Evolutionary conservation across 257 asterid genomes (phyloP).

Genomic region (Apocynum venetum): DNA sequence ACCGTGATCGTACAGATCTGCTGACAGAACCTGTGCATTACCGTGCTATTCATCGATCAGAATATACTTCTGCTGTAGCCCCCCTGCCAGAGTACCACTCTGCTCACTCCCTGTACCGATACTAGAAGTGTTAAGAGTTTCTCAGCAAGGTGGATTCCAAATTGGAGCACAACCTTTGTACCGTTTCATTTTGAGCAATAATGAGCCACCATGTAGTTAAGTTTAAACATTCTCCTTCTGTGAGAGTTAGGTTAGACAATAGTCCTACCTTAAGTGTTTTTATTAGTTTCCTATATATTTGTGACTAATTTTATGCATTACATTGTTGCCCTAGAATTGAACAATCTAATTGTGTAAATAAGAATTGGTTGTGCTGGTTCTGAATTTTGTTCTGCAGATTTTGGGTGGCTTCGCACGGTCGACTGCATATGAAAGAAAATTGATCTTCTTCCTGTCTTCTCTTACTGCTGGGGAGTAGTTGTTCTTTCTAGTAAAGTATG

Average conservation of each 20-base stretch:
- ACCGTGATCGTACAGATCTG: conserved; percentile 25
- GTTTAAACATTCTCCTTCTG: neutral
- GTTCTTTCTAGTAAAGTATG: too few species aligned
- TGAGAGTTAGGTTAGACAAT: neutral
- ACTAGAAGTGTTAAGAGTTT: neutral
- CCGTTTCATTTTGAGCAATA: neutral
- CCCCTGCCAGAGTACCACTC: conserved; percentile 22
- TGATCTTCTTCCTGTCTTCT: too few species aligned
- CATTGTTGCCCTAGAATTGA: neutral
- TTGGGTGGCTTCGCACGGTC: too few species aligned
- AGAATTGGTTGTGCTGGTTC: neutral
- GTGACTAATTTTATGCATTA: neutral
- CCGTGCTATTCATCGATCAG: conserved; percentile 21
- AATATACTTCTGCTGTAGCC: conserved; percentile 18
- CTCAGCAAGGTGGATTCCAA: neutral
- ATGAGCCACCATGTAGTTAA: neutral
- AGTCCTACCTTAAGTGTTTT: neutral
- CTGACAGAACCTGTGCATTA: conserved; percentile 28
- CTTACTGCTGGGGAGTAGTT: too few species aligned
- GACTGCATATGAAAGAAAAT: too few species aligned
- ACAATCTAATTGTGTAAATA: neutral
- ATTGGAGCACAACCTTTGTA: neutral
- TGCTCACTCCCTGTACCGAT: conserved; percentile 8
- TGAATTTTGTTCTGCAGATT: too few species aligned
- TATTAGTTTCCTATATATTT: neutral